Evolutionary conservation across 2,329 filamentous ascomycete genomes (phyloP).

Genomic region (Penicillium occitanis): DNA sequence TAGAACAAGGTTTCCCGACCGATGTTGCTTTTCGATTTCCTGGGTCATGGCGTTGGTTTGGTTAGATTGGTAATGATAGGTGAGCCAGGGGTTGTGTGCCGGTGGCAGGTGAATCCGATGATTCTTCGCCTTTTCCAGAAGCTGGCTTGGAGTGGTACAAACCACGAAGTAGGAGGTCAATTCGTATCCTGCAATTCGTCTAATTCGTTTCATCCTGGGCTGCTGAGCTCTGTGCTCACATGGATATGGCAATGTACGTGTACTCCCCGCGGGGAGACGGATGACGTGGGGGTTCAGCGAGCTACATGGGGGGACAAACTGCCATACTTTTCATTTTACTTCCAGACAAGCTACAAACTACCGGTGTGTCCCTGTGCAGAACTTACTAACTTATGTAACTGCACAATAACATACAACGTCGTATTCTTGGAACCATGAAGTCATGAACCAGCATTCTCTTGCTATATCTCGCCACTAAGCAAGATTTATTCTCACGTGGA

Average conservation of each 20-base stretch:
- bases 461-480: not conserved
- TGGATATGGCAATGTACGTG: not conserved
- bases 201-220: not conserved
- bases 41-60: not conserved
- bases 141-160: not conserved
- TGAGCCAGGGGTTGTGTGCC: not conserved
- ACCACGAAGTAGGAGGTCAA: not conserved
- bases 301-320: not conserved
- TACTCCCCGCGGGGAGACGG: not conserved
- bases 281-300: not conserved
- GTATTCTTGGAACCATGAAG: not conserved
- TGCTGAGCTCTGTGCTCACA: not conserved
- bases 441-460: not conserved
- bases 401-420: not conserved
- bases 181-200: not conserved
- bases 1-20: not conserved
- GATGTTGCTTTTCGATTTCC: not conserved
- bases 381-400: not conserved
- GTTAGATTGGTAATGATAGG: not conserved
- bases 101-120: not conserved
- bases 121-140: not conserved
- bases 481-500: slow-evolving; percentile 3
- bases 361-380: not conserved
- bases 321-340: not conserved
- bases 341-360: not conserved